Conservation (phyloP, 129 eudicot genomes). For the Arctium lappa region DNA sequence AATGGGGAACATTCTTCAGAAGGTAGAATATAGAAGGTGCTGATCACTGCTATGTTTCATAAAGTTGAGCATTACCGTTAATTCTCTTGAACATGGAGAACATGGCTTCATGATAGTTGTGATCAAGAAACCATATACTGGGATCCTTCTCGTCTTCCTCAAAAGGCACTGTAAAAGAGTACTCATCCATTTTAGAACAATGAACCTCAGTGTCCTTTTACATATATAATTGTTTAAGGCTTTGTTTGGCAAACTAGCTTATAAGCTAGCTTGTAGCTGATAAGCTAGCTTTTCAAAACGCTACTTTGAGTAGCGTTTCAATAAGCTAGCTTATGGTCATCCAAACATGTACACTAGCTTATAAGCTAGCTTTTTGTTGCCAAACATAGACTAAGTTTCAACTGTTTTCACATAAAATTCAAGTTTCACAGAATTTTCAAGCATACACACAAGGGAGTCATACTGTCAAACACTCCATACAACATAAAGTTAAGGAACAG, state of each 20-base stretch:
- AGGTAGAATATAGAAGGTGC: neutral
- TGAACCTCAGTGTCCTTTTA: neutral
- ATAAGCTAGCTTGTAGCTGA: no score
- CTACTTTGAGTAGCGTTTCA: no score
- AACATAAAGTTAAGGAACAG: no score
- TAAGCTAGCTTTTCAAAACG: no score
- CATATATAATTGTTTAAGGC: neutral
- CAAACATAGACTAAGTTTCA: neutral
- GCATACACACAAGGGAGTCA: neutral
- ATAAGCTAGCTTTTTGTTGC: no score
- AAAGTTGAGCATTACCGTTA: conserved; percentile 40
- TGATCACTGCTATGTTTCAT: neutral
- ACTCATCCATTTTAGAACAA: neutral
- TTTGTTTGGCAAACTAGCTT: no score
- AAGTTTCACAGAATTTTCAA: neutral
- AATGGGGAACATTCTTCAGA: neutral
- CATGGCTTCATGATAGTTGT: conserved; percentile 17
- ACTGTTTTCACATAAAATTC: neutral
- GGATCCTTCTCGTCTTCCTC: conserved; percentile 18
- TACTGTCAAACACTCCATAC: no score
- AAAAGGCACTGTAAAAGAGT: neutral
- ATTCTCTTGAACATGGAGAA: conserved; percentile 81
- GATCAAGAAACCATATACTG: conserved; percentile 16
- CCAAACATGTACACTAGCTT: no score
- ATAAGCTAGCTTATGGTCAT: no score